Percentiles rank a stretch among this genome's conserved stretches.
Conservation (phyloP, 257 asterid species). For the Gentiana straminea region DNA sequence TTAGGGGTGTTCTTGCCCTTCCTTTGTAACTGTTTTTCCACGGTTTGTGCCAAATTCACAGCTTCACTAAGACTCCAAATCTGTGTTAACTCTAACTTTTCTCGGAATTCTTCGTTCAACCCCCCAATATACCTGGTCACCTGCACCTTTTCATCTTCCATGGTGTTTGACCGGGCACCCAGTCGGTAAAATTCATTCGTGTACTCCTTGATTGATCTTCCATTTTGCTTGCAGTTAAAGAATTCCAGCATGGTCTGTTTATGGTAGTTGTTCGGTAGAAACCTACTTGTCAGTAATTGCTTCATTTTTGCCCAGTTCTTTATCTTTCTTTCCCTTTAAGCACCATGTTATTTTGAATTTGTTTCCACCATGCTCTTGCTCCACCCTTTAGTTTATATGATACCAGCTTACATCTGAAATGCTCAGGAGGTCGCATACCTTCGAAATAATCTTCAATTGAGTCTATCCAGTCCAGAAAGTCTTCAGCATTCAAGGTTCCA, state of each 20-base stretch:
- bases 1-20: neutral
- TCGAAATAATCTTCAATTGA: no score
- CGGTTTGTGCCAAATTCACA: neutral
- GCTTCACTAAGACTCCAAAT: no score
- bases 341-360: no score
- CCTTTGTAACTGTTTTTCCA: neutral
- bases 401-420: no score
- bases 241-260: no score
- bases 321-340: neutral
- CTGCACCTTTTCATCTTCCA: neutral
- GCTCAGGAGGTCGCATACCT: no score
- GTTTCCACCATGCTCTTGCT: no score
- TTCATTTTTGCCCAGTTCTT: neutral
- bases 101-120: neutral
- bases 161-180: neutral
- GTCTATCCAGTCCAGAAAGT: no score
- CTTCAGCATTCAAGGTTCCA: neutral
- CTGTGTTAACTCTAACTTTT: neutral
- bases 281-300: neutral
- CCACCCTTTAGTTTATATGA: no score
- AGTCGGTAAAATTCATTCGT: neutral
- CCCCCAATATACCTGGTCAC: neutral
- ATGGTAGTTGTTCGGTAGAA: no score
- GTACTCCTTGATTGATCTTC: neutral
- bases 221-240: neutral